Base-by-base conservation (phyloP, 192 early-diverging fungal genomes). In the Gigaspora rosea region DNA sequence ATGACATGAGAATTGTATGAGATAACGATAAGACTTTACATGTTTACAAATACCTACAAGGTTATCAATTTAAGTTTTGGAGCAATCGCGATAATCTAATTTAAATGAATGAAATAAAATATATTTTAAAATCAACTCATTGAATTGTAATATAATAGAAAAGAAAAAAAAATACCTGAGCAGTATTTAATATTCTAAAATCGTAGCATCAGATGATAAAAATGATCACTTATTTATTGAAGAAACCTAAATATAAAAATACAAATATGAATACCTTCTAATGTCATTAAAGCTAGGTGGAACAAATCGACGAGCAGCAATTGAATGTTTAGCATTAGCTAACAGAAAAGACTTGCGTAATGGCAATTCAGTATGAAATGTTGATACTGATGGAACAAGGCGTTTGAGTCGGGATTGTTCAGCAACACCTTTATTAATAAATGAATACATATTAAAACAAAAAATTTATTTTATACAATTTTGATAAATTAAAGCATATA, bases 211-310 rank as follows among this genome's bases (percentile, higher is more conserved):
- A 62, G 13, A 32, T 36, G n/a, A 56, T 18, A 47, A 50, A 18
- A 13, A 71, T 16, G 22, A 48, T 57, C 47, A 15, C 33, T 57
- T 10, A 71, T 61, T 50, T 32, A 36, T 1, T 57, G 3, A 59
- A 27, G 27, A 27, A 27, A 27, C 27, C 27, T 27, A 27, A 27
- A 16, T 71, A 8, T 12, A n/a, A n/a, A 54, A 50, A 54, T 35
- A 22, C 2, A 49, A 4, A 33, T 49, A 63, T 46, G 20, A 56
- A 16, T 78, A 87, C 85, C 83, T 88, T 11, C 95, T 89, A 72
- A 97, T 87, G 73, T 97, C 95, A 87, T 97, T 97, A 86, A 97
- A 97, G 73, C 89, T 91, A 2, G 95, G 95, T 73, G 95, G 93
- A 20, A 97, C 94, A 79, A 91, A 91, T 35, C 90, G 89, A 72